phyloP scores from a whole-genome alignment of 352 stramenopile species.

The Pythium insidiosum region DNA sequence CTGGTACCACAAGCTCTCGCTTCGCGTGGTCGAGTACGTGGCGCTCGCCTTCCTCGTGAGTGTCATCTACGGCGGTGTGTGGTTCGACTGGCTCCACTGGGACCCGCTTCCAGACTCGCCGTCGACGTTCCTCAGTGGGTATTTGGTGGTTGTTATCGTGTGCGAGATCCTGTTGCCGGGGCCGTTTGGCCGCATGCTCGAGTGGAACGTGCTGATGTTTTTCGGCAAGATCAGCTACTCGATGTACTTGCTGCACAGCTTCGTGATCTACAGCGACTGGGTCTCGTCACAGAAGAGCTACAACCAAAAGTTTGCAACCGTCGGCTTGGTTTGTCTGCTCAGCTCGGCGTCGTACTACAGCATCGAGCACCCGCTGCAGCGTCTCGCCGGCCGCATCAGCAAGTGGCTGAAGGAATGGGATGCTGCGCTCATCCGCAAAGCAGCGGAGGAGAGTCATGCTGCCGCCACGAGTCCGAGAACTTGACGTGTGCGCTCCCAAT shows the following conservation, averaged over 20 bases:
- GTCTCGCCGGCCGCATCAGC: not conserved
- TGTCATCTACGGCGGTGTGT: constrained; percentile 12
- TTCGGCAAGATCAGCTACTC: constrained; percentile 40
- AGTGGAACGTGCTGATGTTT: constrained; percentile 27
- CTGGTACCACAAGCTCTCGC: constrained; percentile 4
- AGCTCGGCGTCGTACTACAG: constrained; percentile 4
- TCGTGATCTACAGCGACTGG: constrained; percentile 16
- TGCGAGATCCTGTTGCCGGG: constrained; percentile 29
- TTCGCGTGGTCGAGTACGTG: constrained; percentile 17
- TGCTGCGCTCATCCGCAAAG: not conserved
- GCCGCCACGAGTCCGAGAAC: too few relatives aligned
- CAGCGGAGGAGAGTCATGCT: not conserved
- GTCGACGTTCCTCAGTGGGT: constrained; percentile 18
- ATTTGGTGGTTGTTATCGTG: constrained; percentile 21
- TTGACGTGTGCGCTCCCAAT: too few relatives aligned
- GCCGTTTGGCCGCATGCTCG: constrained; percentile 21
- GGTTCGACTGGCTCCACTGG: constrained; percentile 26
- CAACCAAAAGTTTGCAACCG: constrained; percentile 1
- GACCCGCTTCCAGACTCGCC: constrained; percentile 16
- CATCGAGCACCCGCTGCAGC: constrained; percentile 7
- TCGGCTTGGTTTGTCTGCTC: constrained; percentile 3
- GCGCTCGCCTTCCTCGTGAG: constrained; percentile 21
- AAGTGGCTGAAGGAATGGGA: constrained; percentile 6
- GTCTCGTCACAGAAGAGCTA: not conserved
- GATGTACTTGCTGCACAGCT: constrained; percentile 33